Conservation (phyloP, 1,284 basidiomycete species). For the Lentinula novae-zelandiae region DNA sequence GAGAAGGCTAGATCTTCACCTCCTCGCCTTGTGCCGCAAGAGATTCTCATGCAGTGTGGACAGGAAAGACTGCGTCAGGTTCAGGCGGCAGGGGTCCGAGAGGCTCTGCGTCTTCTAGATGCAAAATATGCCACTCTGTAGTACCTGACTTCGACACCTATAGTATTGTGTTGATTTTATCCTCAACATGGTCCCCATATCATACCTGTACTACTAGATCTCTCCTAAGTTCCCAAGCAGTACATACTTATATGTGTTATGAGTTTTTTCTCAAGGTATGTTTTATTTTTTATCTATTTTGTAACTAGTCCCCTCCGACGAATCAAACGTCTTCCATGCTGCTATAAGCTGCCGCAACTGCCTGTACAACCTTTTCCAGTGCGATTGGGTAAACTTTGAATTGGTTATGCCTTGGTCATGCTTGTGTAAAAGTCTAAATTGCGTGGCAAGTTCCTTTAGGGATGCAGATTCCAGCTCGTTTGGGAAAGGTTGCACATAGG, state of each 20-base stretch:
- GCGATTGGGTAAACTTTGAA: constrained; percentile 22
- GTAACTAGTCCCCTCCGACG: constrained; percentile 15
- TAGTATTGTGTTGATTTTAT: background rate
- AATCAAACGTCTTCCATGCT: constrained; percentile 21
- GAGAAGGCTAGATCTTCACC: constrained; percentile 41
- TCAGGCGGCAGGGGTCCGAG: constrained; percentile 70
- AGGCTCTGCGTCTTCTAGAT: constrained; percentile 78
- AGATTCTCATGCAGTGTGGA: constrained; percentile 57
- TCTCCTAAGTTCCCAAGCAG: background rate
- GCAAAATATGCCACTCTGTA: constrained; percentile 48
- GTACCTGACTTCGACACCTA: background rate
- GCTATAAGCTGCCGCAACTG: constrained; percentile 18
- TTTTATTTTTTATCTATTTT: constrained; percentile 1
- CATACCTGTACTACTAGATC: background rate
- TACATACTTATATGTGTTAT: background rate
- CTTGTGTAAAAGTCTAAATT: constrained; percentile 39
- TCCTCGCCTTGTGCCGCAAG: constrained; percentile 54
- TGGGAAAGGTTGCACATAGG: constrained; percentile 60
- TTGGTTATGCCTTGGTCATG: constrained; percentile 14
- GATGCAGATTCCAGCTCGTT: constrained; percentile 34
- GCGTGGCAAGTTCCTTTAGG: constrained; percentile 39
- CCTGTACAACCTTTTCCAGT: constrained; percentile 28
- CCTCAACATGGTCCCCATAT: background rate
- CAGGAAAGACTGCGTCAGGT: constrained; percentile 61
- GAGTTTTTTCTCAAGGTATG: background rate